Base-by-base conservation (phyloP, 169 alveolate species). In the Cardiosporidium cionae region DNA sequence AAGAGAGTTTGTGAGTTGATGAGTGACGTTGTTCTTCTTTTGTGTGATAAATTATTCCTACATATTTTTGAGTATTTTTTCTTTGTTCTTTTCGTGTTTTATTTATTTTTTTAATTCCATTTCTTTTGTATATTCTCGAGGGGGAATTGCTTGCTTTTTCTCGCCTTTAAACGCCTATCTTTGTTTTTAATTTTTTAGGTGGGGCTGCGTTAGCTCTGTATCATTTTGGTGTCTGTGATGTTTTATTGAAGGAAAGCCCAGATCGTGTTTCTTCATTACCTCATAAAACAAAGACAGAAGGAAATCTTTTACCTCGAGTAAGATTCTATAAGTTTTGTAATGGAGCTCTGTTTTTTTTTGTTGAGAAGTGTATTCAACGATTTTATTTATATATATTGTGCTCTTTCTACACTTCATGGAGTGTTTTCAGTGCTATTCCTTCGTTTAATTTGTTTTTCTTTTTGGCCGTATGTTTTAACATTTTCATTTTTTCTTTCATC, bases 121-220 rank as follows among this genome's bases (percentile, higher is more conserved):
- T 44, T 9, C 58, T n/a, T n/a, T 16, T 44, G 25, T 44, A n/a
- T n/a, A 16, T 9, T n/a, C 16, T 44, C 25, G 25, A 16, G 58
- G 25, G 16, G 58, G 58, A 9, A n/a, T n/a, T 44, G 58, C 58
- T n/a, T 44, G 58, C 58, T 44, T 9, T n/a, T 44, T n/a, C 58
- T 44, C 58, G 58, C 58, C 58, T n/a, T 44, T 44, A 9, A n/a
- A n/a, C n/a, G n/a, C n/a, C n/a, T n/a, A n/a, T n/a, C n/a, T n/a
- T n/a, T n/a, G 25, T 23, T 70, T 65, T 53, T 28, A 68, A 33
- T 68, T 33, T 28, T 22, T 3, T 73, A 65, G 72, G 78, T 6
- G 83, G 80, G 33, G 79, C 81, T 22, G 22, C 53, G 37, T 52
- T 80, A 25, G 83, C 70, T 1, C 73, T 76, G 22, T 72, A 64